A percentile compares a stretch with the other conserved stretches of the same genome.
These are phyloP conservation scores for Zoysia japonica DNA, from an alignment of 176 grass and related monocot genomes.

Conservation along the genomic window DNA sequence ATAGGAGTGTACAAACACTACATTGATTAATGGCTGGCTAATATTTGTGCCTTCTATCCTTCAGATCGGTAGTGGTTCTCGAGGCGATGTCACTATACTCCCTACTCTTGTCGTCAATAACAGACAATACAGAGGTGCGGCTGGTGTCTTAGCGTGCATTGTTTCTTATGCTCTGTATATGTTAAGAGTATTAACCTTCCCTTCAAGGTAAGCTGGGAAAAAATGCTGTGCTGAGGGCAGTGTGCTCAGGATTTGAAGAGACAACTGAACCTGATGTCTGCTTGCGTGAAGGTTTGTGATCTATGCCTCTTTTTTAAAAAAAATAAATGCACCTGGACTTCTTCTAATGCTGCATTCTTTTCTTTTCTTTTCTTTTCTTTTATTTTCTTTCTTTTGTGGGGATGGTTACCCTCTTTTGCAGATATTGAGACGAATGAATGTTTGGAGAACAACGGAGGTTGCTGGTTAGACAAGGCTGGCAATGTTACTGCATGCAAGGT, in stretches of 20 bases:
- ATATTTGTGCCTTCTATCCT: constrained; percentile 6
- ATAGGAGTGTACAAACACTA: neutral
- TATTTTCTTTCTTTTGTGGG: neutral
- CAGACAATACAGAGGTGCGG: constrained; percentile 80
- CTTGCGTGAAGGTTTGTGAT: constrained; percentile 65
- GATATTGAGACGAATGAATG: constrained; percentile 93
- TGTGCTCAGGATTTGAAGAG: constrained; percentile 88
- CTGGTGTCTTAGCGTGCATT: neutral
- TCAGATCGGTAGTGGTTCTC: constrained; percentile 73
- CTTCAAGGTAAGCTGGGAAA: constrained; percentile 77
- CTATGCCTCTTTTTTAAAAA: constrained; percentile 8
- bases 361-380: no score
- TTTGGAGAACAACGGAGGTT: constrained; percentile 93
- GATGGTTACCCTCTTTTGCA: constrained; percentile 16
- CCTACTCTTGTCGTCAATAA: constrained; percentile 85
- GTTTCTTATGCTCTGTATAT: constrained; percentile 24
- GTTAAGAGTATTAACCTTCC: neutral
- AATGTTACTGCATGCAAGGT: constrained; percentile 90
- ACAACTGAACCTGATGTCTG: constrained; percentile 85
- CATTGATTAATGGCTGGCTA: neutral
- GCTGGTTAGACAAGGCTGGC: constrained; percentile 62
- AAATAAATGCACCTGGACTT: neutral
- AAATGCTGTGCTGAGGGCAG: constrained; percentile 71
- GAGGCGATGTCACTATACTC: constrained; percentile 89
- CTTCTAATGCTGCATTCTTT: constrained; percentile 9